phyloP scores from a whole-genome alignment of 108 stramenopile genomes.

The Fragilaria crotonensis region DNA sequence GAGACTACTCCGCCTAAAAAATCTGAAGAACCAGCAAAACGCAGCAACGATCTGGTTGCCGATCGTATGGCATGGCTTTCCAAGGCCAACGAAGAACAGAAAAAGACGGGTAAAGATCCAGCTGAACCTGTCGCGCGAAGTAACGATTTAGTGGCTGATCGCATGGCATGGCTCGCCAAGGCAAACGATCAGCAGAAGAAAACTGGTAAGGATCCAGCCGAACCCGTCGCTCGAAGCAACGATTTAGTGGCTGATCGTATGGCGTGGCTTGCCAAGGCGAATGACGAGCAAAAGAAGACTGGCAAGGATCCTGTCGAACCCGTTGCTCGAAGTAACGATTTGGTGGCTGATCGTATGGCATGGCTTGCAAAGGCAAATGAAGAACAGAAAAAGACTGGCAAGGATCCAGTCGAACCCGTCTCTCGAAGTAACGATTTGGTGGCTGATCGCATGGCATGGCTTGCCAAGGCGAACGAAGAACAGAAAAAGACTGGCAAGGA shows the following conservation, averaged over 20 bases:
- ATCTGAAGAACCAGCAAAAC: not conserved
- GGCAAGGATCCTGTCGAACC: not conserved
- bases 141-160: constrained; percentile 2
- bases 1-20: not conserved
- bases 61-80: constrained; percentile 5
- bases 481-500: not conserved
- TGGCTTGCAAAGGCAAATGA: constrained; percentile 1
- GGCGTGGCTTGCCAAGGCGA: constrained; percentile 1
- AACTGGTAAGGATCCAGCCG: not conserved
- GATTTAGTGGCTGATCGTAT: constrained; percentile 2
- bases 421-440: not conserved
- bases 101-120: not conserved
- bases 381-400: not conserved
- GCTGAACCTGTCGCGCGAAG: not conserved
- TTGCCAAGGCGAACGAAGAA: not conserved
- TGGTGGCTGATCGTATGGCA: not conserved
- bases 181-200: constrained; percentile 4
- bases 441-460: constrained; percentile 1
- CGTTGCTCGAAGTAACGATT: not conserved
- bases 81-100: not conserved
- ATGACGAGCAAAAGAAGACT: not conserved
- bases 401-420: not conserved
- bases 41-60: not conserved
- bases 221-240: not conserved
- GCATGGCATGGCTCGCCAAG: constrained; percentile 4